Evolutionary conservation across 1,284 basidiomycete genomes (phyloP).

Genomic region (Ceratobasidium theobromae): DNA sequence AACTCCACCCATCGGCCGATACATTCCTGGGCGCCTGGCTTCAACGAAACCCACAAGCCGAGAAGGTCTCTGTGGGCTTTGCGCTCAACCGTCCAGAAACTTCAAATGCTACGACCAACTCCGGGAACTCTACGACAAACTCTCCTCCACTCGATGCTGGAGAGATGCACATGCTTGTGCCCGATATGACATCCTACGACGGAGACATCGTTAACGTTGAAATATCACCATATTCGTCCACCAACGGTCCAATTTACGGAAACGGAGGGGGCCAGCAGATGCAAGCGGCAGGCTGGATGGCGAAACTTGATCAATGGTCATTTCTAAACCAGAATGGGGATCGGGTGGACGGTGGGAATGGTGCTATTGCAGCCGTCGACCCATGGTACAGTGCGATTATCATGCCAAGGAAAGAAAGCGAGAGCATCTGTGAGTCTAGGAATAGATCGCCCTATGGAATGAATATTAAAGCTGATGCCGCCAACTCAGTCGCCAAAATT

Average conservation of each 20-base stretch:
- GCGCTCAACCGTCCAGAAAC: conserved; percentile 16
- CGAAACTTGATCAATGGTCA: conserved; percentile 25
- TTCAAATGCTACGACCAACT: neutral
- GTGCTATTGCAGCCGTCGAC: conserved; percentile 12
- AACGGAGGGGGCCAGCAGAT: conserved; percentile 16
- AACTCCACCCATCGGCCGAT: neutral
- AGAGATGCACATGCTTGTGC: conserved; percentile 29
- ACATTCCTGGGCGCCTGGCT: conserved; percentile 21
- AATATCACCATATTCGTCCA: neutral
- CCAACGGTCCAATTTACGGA: neutral
- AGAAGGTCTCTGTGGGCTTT: conserved; percentile 16
- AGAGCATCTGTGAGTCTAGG: conserved; percentile 7
- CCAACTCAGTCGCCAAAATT: conserved; percentile 10
- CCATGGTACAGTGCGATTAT: conserved; percentile 17
- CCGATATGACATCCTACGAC: neutral
- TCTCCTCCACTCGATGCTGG: neutral
- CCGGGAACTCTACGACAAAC: neutral
- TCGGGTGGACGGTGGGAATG: neutral
- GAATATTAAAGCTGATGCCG: neutral
- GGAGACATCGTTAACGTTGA: neutral
- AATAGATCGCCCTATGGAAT: neutral
- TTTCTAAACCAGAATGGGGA: conserved; percentile 11
- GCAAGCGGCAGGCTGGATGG: conserved; percentile 16
- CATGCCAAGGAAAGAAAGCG: conserved; percentile 17
- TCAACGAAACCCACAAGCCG: conserved; percentile 2